phyloP scores from a whole-genome alignment of 2,329 filamentous ascomycete genomes.

The Penicillium sp. region DNA sequence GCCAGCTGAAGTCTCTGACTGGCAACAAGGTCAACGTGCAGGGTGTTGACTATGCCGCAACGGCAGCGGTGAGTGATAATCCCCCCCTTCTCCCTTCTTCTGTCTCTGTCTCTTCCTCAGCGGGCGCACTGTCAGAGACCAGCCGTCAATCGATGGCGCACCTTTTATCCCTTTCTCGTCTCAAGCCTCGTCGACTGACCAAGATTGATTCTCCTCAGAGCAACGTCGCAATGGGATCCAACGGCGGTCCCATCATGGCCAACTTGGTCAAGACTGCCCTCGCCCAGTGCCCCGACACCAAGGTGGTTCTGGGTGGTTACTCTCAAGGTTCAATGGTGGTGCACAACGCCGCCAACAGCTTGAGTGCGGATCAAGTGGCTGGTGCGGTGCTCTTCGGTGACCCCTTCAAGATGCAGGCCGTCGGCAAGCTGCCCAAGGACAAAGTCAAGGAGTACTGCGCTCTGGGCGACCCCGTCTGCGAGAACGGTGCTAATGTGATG shows the following conservation, averaged over 20 bases:
- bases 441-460: slow-evolving; percentile 48
- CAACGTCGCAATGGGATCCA: slow-evolving; percentile 22
- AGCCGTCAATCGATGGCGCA: too few species aligned
- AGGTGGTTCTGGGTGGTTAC: slow-evolving; percentile 31
- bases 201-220: slow-evolving; percentile 13
- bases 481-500: slow-evolving; percentile 39
- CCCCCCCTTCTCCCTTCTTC: too few species aligned
- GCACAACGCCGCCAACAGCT: slow-evolving; percentile 26
- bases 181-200: background rate
- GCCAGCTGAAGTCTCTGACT: slow-evolving; percentile 19
- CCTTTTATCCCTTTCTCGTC: too few species aligned
- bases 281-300: slow-evolving; percentile 29
- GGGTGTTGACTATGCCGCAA: slow-evolving; percentile 30
- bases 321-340: slow-evolving; percentile 34
- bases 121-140: too few species aligned
- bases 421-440: slow-evolving; percentile 34
- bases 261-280: slow-evolving; percentile 25
- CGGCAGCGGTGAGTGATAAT: slow-evolving; percentile 14
- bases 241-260: slow-evolving; percentile 28
- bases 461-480: slow-evolving; percentile 47
- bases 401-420: slow-evolving; percentile 38
- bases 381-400: slow-evolving; percentile 44
- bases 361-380: slow-evolving; percentile 31
- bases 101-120: too few species aligned
- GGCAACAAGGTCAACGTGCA: slow-evolving; percentile 26